phyloP scores from a whole-genome alignment of 1,139 yeast species.

The Candida sojae region DNA sequence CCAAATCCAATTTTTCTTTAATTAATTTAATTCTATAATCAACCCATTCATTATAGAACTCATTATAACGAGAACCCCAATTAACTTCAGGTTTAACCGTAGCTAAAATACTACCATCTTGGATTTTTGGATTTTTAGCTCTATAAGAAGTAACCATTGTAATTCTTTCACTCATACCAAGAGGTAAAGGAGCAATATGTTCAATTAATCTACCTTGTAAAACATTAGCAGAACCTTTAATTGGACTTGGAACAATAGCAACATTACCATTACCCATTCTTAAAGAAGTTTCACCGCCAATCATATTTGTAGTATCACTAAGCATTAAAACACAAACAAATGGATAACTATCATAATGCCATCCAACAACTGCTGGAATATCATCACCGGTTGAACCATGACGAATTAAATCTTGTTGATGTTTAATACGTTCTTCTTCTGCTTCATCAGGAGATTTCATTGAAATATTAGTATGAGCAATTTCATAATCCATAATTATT shows the following conservation, averaged over 20 bases:
- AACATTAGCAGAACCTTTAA: slow-evolving; percentile 54
- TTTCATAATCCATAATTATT: slow-evolving; percentile 54
- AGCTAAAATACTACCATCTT: slow-evolving; percentile 31
- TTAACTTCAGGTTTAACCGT: slow-evolving; percentile 44
- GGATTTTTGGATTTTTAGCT: slow-evolving; percentile 27
- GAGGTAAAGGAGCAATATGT: slow-evolving; percentile 59
- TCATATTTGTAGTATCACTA: slow-evolving; percentile 55
- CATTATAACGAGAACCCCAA: slow-evolving; percentile 33
- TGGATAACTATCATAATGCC: slow-evolving; percentile 64
- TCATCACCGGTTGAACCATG: slow-evolving; percentile 24
- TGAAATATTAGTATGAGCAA: slow-evolving; percentile 51
- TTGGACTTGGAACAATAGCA: slow-evolving; percentile 53
- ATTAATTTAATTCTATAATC: slow-evolving; percentile 43
- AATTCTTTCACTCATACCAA: slow-evolving; percentile 54
- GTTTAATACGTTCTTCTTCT: slow-evolving; percentile 17
- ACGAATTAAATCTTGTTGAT: slow-evolving; percentile 12
- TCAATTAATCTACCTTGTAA: slow-evolving; percentile 56
- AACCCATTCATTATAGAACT: slow-evolving; percentile 41
- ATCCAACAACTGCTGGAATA: slow-evolving; percentile 55
- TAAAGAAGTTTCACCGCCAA: slow-evolving; percentile 61
- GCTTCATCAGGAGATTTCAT: slow-evolving; percentile 30
- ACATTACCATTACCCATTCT: slow-evolving; percentile 45
- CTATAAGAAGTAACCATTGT: slow-evolving; percentile 49
- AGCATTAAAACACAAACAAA: slow-evolving; percentile 66
- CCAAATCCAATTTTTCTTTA: slow-evolving; percentile 31